Conservation (phyloP, 108 stramenopile species). For the Nitzschia inconspicua region DNA sequence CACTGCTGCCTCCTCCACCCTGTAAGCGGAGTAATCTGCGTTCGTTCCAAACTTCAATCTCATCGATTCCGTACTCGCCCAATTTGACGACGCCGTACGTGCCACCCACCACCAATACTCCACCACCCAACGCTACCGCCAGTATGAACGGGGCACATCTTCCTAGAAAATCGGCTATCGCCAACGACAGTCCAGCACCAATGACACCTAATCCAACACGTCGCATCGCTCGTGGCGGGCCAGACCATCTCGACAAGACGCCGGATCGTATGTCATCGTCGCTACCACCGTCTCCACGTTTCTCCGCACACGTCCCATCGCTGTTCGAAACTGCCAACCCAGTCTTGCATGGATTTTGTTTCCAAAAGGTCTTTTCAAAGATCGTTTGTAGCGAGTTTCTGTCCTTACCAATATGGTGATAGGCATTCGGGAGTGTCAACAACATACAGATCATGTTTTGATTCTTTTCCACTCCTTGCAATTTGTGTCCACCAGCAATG, state of each 20-base stretch:
- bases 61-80: conserved; percentile 20
- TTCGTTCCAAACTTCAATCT: conserved; percentile 31
- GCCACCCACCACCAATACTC: conserved; percentile 39
- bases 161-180: conserved; percentile 37
- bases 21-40: conserved; percentile 12
- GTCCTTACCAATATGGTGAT: conserved; percentile 48
- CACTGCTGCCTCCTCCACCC: background rate
- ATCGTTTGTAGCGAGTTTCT: conserved; percentile 19
- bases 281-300: background rate
- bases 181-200: conserved; percentile 31
- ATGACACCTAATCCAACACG: conserved; percentile 16
- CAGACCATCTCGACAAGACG: background rate
- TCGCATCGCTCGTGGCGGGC: conserved; percentile 1
- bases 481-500: conserved; percentile 39
- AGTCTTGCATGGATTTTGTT: conserved; percentile 25
- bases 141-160: conserved; percentile 50
- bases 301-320: background rate
- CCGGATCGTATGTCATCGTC: background rate
- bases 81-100: conserved; percentile 30
- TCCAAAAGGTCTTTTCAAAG: conserved; percentile 12
- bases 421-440: conserved; percentile 39
- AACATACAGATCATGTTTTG: conserved; percentile 34
- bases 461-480: conserved; percentile 23
- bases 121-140: conserved; percentile 52
- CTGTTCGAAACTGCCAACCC: conserved; percentile 9